Percentiles rank a stretch among this genome's conserved stretches.
Conservation (phyloP, 148 eudicot species). For the Rheum nobile region DNA sequence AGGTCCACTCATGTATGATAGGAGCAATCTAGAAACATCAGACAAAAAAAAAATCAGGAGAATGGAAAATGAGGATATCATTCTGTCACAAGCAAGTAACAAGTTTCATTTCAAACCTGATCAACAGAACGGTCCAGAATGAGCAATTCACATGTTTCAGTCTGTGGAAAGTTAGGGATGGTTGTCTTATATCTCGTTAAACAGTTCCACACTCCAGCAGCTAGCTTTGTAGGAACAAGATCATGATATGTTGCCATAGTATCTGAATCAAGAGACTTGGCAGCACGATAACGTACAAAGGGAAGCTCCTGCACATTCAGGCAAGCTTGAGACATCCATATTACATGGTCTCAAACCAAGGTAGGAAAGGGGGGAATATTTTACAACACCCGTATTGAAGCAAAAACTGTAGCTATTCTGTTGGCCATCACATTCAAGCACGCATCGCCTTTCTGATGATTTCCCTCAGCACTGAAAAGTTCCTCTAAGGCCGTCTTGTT, state of each 20-base stretch:
- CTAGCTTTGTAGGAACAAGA: constrained; percentile 88
- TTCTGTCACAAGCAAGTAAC: background rate
- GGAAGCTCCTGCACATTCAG: constrained; percentile 63
- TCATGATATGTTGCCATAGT: constrained; percentile 88
- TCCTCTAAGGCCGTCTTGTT: constrained; percentile 81
- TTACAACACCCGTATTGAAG: constrained; percentile 60
- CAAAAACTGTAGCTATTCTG: constrained; percentile 79
- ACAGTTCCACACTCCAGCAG: constrained; percentile 82
- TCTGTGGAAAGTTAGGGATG: constrained; percentile 65
- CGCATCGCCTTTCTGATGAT: constrained; percentile 50
- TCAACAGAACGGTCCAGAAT: constrained; percentile 82
- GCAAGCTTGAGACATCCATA: constrained; percentile 2
- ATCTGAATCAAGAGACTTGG: constrained; percentile 69
- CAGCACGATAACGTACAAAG: constrained; percentile 86
- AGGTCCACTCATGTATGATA: constrained; percentile 95
- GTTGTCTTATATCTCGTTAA: constrained; percentile 55
- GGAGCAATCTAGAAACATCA: constrained; percentile 74
- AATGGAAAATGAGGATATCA: background rate
- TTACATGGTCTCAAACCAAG: background rate
- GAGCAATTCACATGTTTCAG: constrained; percentile 91
- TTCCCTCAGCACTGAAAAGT: constrained; percentile 80
- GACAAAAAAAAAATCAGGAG: constrained; percentile 12
- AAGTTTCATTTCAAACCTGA: constrained; percentile 41
- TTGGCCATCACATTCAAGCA: constrained; percentile 70
- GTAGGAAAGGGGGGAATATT: background rate